Percentiles rank a stretch among this genome's conserved stretches.
Conservation (phyloP, 2,329 filamentous ascomycete species). For the Penicillium oxalicum region DNA sequence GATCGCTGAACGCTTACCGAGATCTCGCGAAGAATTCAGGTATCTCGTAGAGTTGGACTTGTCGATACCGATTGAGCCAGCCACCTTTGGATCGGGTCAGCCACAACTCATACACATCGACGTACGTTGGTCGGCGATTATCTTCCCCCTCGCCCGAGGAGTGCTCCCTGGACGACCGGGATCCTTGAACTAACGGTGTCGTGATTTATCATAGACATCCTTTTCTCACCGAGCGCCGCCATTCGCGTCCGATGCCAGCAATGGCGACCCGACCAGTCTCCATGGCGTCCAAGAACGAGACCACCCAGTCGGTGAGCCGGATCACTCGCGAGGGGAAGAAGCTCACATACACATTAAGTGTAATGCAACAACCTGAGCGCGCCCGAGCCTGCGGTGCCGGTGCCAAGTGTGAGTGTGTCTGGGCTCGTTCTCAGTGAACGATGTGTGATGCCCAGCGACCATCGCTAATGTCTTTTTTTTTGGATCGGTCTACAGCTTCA, state of each 20-base stretch:
- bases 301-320: constrained; percentile 47
- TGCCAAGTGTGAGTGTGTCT: constrained; percentile 68
- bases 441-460: background rate
- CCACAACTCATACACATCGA: background rate
- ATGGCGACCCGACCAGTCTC: constrained; percentile 40
- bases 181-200: constrained; percentile 5
- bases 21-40: background rate
- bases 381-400: constrained; percentile 92
- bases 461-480: background rate
- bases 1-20: background rate
- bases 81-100: background rate
- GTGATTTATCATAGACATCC: background rate
- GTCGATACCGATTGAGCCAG: background rate
- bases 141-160: background rate
- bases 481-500: constrained; percentile 50
- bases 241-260: background rate
- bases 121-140: background rate
- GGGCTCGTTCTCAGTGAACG: too few relatives aligned
- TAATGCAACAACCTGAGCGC: constrained; percentile 90
- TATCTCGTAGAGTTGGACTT: background rate
- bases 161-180: background rate
- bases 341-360: constrained; percentile 74
- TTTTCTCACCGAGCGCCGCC: too few relatives aligned
- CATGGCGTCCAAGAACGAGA: constrained; percentile 49
- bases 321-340: constrained; percentile 68